A percentile compares a stretch with the other conserved stretches of the same genome.
Evolutionary conservation across 306 rosid genomes (phyloP).

Genomic region (Cucumis sativus): DNA sequence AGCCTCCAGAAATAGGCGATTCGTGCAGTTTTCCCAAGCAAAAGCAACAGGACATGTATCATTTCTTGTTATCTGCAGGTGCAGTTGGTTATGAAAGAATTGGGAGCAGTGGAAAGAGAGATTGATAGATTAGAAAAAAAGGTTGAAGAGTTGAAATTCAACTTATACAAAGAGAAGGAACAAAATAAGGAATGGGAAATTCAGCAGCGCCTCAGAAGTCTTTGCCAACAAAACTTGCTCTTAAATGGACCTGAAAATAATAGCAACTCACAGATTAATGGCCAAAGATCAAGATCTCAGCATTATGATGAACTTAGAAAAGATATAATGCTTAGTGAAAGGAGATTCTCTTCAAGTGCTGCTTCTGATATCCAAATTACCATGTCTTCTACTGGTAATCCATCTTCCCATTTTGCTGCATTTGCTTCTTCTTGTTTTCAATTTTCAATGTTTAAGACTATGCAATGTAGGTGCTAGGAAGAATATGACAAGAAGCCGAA

Average conservation of each 20-base stretch:
- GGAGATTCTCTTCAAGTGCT: conserved; percentile 39
- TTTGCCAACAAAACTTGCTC: conserved; percentile 21
- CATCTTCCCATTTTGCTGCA: background rate
- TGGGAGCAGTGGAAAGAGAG: conserved; percentile 63
- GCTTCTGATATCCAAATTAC: conserved; percentile 37
- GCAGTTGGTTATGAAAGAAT: conserved; percentile 50
- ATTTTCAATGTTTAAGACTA: background rate
- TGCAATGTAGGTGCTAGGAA: conserved; percentile 38
- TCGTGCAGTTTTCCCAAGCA: background rate
- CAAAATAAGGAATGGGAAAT: conserved; percentile 35
- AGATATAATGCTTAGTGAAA: conserved; percentile 19
- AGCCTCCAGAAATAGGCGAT: too few species aligned
- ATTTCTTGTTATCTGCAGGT: conserved; percentile 22
- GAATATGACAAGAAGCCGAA: conserved; percentile 24
- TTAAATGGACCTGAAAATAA: conserved; percentile 15
- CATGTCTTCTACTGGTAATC: conserved; percentile 43
- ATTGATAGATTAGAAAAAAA: conserved; percentile 49
- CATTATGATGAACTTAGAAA: conserved; percentile 23
- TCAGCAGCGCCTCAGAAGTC: conserved; percentile 18
- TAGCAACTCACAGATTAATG: conserved; percentile 19
- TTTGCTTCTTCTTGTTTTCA: background rate
- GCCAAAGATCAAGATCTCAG: conserved; percentile 30
- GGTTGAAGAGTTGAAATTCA: conserved; percentile 51
- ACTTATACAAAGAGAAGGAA: conserved; percentile 38
- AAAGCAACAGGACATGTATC: background rate